These are phyloP conservation scores for Parascedosporium putredinis DNA, from an alignment of 2,329 filamentous ascomycete genomes.

Conservation along the genomic window DNA sequence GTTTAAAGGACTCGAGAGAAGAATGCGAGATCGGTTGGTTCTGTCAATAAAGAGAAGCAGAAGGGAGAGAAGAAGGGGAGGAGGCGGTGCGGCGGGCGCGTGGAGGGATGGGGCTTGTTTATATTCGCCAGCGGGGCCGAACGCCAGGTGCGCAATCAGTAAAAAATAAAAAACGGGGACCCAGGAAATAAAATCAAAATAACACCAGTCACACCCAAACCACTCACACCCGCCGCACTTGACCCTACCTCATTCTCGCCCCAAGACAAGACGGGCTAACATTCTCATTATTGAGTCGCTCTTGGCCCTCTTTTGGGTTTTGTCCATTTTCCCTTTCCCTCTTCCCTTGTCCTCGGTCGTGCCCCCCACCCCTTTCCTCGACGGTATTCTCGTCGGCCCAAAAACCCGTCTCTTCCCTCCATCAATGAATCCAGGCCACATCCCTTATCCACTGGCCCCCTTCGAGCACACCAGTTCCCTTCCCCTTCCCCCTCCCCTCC, in stretches of 20 bases:
- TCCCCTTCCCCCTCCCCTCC: no score
- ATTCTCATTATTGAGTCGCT: neutral
- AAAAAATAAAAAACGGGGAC: slow-evolving; percentile 16
- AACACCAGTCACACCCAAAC: neutral
- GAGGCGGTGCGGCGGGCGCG: slow-evolving; percentile 37
- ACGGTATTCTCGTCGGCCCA: no score
- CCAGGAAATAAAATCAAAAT: neutral
- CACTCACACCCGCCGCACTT: neutral
- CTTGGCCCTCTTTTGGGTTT: neutral
- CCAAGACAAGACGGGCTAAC: neutral
- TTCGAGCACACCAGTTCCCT: no score
- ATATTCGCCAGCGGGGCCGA: slow-evolving; percentile 47
- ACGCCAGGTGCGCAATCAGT: slow-evolving; percentile 46
- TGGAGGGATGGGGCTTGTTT: slow-evolving; percentile 41
- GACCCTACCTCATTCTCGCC: neutral
- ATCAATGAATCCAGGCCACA: neutral
- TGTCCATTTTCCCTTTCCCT: neutral
- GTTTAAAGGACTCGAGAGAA: slow-evolving; percentile 10
- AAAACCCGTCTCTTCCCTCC: neutral
- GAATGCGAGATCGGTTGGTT: neutral
- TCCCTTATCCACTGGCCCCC: neutral
- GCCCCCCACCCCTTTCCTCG: neutral
- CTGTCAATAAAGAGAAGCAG: slow-evolving; percentile 12
- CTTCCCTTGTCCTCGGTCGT: neutral
- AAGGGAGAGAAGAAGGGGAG: slow-evolving; percentile 16